These are phyloP conservation scores for Globisporangium paddicum DNA, from an alignment of 352 stramenopile genomes.

Conservation along the genomic window DNA sequence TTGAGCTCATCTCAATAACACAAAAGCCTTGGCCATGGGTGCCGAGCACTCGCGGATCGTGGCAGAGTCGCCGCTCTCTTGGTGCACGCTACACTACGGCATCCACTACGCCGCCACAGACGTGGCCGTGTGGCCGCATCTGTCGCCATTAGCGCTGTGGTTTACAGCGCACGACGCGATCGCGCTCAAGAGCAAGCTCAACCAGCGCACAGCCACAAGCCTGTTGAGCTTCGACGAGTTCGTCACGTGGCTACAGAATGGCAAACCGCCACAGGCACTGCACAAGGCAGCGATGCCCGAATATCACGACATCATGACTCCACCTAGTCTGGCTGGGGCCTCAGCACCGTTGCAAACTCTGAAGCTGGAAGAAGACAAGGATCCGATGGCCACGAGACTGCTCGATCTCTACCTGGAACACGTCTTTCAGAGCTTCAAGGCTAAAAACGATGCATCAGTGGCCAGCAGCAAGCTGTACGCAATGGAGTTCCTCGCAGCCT, in stretches of 20 bases:
- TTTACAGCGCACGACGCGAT: slow-evolving; percentile 52
- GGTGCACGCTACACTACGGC: slow-evolving; percentile 29
- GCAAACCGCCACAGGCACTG: not conserved
- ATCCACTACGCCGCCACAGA: slow-evolving; percentile 50
- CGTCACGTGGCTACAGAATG: slow-evolving; percentile 34
- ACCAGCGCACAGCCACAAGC: slow-evolving; percentile 19
- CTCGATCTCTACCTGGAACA: slow-evolving; percentile 56
- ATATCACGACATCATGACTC: slow-evolving; percentile 45
- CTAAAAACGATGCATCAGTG: not conserved
- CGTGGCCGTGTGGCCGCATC: slow-evolving; percentile 55
- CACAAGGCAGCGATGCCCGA: slow-evolving; percentile 9
- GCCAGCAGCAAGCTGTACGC: slow-evolving; percentile 29
- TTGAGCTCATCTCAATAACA: not conserved
- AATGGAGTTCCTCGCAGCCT: slow-evolving; percentile 54
- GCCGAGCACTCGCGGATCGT: slow-evolving; percentile 28
- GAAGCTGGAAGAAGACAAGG: not conserved
- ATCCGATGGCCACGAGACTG: slow-evolving; percentile 17
- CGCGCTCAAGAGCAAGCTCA: slow-evolving; percentile 27
- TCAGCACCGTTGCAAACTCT: slow-evolving; percentile 2
- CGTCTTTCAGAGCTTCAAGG: slow-evolving; percentile 51
- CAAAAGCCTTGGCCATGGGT: slow-evolving; percentile 28
- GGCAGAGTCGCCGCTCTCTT: slow-evolving; percentile 9
- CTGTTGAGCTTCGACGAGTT: slow-evolving; percentile 48
- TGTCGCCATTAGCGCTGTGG: slow-evolving; percentile 50
- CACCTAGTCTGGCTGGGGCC: slow-evolving; percentile 8